Conservation (phyloP, 495 filamentous ascomycete genomes). For the Hyaloscypha hepaticicola region DNA sequence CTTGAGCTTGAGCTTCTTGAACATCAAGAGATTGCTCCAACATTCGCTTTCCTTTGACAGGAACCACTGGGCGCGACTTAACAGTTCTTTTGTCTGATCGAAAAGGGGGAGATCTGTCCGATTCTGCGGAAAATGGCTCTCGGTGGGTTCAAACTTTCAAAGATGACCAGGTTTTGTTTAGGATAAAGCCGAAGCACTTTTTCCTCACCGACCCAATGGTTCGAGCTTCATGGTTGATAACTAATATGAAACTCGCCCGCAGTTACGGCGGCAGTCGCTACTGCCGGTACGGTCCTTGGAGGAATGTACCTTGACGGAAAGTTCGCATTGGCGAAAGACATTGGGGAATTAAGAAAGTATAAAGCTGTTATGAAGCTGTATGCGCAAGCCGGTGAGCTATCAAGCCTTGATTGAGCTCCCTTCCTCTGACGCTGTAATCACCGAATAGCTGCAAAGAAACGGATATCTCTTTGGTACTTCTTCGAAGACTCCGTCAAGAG, state of each 20-base stretch:
- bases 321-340: slow-evolving; percentile 62
- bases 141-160: not conserved
- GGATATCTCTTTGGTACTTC: slow-evolving; percentile 61
- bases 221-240: not conserved
- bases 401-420: slow-evolving; percentile 9
- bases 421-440: not conserved
- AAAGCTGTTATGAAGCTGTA: slow-evolving; percentile 36
- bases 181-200: not conserved
- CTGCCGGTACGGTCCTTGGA: slow-evolving; percentile 49
- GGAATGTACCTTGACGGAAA: slow-evolving; percentile 70
- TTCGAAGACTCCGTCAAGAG: slow-evolving; percentile 55
- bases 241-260: slow-evolving; percentile 6
- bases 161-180: not conserved
- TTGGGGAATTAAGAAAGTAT: slow-evolving; percentile 37
- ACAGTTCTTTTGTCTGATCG: not conserved
- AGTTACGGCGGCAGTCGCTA: slow-evolving; percentile 48
- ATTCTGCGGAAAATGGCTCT: not conserved
- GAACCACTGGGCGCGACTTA: not conserved
- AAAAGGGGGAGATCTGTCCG: not conserved
- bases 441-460: slow-evolving; percentile 45
- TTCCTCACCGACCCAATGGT: not conserved
- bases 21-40: not conserved
- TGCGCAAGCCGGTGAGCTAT: slow-evolving; percentile 33
- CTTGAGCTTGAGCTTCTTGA: too few species aligned
- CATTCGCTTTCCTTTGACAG: too few species aligned